These are phyloP conservation scores for Hansenula anomala DNA, from an alignment of 1,139 yeast species.

Conservation along the genomic window DNA sequence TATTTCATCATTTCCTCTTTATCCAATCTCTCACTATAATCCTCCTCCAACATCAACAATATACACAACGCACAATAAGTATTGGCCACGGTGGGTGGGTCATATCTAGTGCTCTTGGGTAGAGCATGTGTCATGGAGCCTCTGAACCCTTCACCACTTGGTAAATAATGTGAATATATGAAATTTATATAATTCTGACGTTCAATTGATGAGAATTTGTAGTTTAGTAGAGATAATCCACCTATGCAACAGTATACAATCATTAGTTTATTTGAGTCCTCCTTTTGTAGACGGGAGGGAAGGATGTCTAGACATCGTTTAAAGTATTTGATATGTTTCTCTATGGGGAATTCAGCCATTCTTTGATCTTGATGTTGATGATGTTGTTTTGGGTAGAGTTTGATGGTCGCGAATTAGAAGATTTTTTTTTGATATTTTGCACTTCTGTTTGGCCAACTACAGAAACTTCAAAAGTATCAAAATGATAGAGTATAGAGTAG, in stretches of 20 bases:
- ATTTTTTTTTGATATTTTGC: too few species aligned
- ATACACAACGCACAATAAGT: slow-evolving; percentile 62
- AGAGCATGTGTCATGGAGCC: slow-evolving; percentile 44
- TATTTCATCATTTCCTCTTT: slow-evolving; percentile 43
- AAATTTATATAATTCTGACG: slow-evolving; percentile 34
- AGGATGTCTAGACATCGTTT: slow-evolving; percentile 43
- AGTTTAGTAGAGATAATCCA: slow-evolving; percentile 51
- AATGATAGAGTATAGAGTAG: too few species aligned
- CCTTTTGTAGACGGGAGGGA: slow-evolving; percentile 46
- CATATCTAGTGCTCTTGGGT: slow-evolving; percentile 30
- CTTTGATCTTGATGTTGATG: not conserved
- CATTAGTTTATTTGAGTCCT: slow-evolving; percentile 65
- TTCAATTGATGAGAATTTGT: slow-evolving; percentile 28
- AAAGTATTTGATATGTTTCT: slow-evolving; percentile 48
- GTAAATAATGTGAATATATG: slow-evolving; percentile 44
- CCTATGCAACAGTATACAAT: slow-evolving; percentile 62
- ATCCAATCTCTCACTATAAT: slow-evolving; percentile 34
- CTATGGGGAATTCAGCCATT: not conserved
- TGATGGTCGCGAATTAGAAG: too few species aligned
- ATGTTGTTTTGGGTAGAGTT: too few species aligned
- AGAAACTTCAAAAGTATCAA: too few species aligned
- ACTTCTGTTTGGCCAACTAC: too few species aligned
- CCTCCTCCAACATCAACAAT: slow-evolving; percentile 43
- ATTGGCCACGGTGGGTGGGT: slow-evolving; percentile 59
- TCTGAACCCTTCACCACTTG: slow-evolving; percentile 45